Evolutionary conservation across 1,139 yeast species (phyloP), one percentile per base, ranked within the genome.

Genomic region (Pichia terricola): DNA sequence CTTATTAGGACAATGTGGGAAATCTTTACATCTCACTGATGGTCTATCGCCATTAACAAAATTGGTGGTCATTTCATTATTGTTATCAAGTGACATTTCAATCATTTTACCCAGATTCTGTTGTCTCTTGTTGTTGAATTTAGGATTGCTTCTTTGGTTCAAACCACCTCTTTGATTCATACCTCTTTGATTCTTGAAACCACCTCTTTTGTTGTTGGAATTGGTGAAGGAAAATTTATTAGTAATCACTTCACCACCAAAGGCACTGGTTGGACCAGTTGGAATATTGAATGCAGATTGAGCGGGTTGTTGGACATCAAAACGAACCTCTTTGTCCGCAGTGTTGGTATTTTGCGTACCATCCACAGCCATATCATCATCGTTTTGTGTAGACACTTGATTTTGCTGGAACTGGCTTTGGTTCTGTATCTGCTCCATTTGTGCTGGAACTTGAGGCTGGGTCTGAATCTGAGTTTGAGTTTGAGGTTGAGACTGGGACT

Each of bases 1-100:
- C 58, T 69, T 77, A 45, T 76, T 74, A 43, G 70, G 63, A 66
- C 96, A 87, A 57, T 80, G 75, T 33, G 96, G 96, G 67, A 85
- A 85, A 45, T 80, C 74, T 34, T 72, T 70, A 61, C 96, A 87
- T 60, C 95, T 77, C 38, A 81, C 81, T 34, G 72, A 74, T 41
- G 75, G 51, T 64, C 39, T 77, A 26, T 42, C 33, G 58, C 25
- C 25, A 34, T 16, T 72, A 25, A 53, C 50, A 40, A 58, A 50
- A 22, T 50, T 54, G 2, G 56, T 53, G 1, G 55, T 46, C 34
- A 45, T 45, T 28, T 49, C 52, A 10, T 47, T 48, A 25, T 49
- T 46, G 35, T 49, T 53, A 47, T 46, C 50, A 45, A 57, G 45
- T 10, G 64, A 57, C 60, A 68, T 56, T 39, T 63, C 62, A 61